phyloP scores from a whole-genome alignment of 2,329 filamentous ascomycete genomes.

The Fusarium sp. region DNA sequence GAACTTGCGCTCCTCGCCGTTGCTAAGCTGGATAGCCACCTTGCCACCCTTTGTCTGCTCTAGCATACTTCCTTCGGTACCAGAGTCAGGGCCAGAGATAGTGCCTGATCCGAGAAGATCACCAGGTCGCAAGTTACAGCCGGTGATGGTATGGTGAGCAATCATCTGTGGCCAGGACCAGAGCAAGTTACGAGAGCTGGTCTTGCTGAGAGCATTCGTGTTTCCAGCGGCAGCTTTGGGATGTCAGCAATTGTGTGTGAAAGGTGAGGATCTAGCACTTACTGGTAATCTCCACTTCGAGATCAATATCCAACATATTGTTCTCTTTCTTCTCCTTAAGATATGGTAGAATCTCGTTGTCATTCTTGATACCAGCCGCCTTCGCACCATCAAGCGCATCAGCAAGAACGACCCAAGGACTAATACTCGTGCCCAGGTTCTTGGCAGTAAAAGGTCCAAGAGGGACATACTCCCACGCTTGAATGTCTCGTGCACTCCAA shows the following conservation, averaged over 20 bases:
- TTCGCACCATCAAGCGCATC: conserved; percentile 60
- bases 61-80: conserved; percentile 75
- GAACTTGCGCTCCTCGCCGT: conserved; percentile 61
- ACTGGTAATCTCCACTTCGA: conserved; percentile 55
- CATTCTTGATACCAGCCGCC: conserved; percentile 45
- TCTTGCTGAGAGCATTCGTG: conserved; percentile 29
- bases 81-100: conserved; percentile 71
- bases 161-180: conserved; percentile 90
- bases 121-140: conserved; percentile 78
- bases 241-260: fast-evolving
- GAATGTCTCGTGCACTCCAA: conserved; percentile 72
- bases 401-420: conserved; percentile 70
- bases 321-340: conserved; percentile 66
- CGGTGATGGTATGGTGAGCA: conserved; percentile 80
- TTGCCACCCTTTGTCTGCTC: conserved; percentile 80
- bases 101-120: conserved; percentile 83
- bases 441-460: conserved; percentile 72
- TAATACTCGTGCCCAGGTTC: conserved; percentile 68
- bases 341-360: conserved; percentile 52
- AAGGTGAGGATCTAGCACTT: conserved; percentile 13
- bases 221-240: conserved; percentile 47
- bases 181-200: conserved; percentile 62
- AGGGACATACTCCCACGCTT: conserved; percentile 69
- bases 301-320: conserved; percentile 51
- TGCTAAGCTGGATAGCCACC: conserved; percentile 67